A percentile compares a stretch with the other conserved stretches of the same genome.
Conservation (phyloP, 345 rosid genomes). For the Melaleuca quinquenervia region DNA sequence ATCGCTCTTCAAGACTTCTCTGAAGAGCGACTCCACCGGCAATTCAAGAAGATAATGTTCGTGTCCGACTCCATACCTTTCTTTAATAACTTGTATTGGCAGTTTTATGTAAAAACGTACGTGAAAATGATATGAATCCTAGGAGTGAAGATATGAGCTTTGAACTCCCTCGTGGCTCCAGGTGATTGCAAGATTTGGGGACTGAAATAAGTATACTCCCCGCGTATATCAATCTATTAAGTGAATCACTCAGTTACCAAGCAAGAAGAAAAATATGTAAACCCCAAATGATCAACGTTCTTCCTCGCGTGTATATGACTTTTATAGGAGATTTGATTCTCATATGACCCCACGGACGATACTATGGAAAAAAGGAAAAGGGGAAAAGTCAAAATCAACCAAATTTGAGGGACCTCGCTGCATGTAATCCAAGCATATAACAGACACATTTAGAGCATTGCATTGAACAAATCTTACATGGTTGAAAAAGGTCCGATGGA, state of each 20-base stretch:
- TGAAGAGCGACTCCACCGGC: too few species aligned
- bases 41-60: too few species aligned
- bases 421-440: background rate
- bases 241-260: background rate
- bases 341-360: background rate
- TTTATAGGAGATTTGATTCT: background rate
- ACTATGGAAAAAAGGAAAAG: background rate
- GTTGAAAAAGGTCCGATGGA: background rate
- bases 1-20: too few species aligned
- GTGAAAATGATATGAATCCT: background rate
- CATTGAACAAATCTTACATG: background rate
- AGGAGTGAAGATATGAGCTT: background rate
- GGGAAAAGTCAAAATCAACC: too few species aligned
- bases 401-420: background rate
- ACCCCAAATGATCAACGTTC: background rate
- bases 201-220: background rate
- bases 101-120: background rate
- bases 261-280: background rate
- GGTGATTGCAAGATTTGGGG: background rate
- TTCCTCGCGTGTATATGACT: background rate
- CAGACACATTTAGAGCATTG: background rate
- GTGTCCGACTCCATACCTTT: too few species aligned
- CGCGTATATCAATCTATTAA: too few species aligned
- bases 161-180: background rate
- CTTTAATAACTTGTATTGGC: background rate